Conservation (phyloP, 2,329 filamentous ascomycete genomes). For the Paraphoma chrysanthemicola region DNA sequence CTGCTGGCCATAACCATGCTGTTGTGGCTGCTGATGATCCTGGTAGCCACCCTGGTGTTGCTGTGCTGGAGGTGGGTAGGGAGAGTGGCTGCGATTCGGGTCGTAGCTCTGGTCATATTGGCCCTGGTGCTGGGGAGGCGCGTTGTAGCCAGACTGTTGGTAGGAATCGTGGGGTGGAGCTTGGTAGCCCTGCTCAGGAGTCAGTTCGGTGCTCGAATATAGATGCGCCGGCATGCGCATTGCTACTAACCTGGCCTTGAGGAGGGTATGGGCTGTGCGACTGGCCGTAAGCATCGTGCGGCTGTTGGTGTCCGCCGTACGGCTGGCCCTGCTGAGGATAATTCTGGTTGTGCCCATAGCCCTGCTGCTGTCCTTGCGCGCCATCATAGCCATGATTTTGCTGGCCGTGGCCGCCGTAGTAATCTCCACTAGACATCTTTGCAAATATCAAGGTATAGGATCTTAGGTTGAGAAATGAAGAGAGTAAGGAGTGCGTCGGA, state of each 20-base stretch:
- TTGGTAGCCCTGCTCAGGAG: slow-evolving; percentile 32
- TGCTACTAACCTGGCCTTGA: slow-evolving; percentile 29
- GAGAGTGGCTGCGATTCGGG: slow-evolving; percentile 44
- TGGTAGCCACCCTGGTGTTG: slow-evolving; percentile 28
- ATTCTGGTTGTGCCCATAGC: slow-evolving; percentile 30
- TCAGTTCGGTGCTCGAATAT: slow-evolving; percentile 15
- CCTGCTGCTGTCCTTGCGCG: slow-evolving; percentile 31
- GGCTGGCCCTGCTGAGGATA: slow-evolving; percentile 27
- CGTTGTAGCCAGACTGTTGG: slow-evolving; percentile 36
- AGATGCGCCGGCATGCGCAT: neutral
- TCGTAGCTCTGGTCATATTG: slow-evolving; percentile 44
- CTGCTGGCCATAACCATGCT: slow-evolving; percentile 24
- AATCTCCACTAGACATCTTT: slow-evolving; percentile 38
- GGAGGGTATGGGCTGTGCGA: slow-evolving; percentile 34
- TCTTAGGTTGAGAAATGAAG: neutral
- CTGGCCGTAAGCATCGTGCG: slow-evolving; percentile 38
- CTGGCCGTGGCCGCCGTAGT: slow-evolving; percentile 42
- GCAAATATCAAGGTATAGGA: neutral
- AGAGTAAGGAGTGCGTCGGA: neutral
- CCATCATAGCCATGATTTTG: slow-evolving; percentile 34
- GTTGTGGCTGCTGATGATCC: slow-evolving; percentile 27
- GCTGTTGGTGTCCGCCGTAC: slow-evolving; percentile 29
- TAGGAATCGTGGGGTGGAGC: slow-evolving; percentile 38
- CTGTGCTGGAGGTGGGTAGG: slow-evolving; percentile 38
- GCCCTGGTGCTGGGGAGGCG: slow-evolving; percentile 33